Evolutionary conservation across 768 basidiomycete species (phyloP).

Genomic region (Guyanaporus albipodus): DNA sequence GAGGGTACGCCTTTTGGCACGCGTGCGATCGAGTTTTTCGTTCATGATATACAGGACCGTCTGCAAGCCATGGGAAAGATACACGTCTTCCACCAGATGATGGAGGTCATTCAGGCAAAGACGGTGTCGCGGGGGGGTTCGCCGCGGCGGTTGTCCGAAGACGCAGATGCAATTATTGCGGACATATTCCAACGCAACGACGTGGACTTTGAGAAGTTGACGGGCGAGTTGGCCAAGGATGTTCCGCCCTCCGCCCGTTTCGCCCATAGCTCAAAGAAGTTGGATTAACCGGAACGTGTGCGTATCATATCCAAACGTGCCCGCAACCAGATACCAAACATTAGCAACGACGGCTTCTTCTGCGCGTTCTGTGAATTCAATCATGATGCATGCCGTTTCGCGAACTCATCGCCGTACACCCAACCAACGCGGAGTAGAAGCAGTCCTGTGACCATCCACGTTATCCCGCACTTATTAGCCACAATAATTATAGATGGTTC

Average conservation of each 20-base stretch:
- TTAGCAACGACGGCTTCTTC: neutral
- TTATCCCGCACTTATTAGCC: constrained; percentile 5
- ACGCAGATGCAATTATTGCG: constrained; percentile 30
- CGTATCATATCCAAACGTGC: neutral
- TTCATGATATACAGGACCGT: constrained; percentile 19
- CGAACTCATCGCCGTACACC: too few species aligned
- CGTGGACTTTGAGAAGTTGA: constrained; percentile 30
- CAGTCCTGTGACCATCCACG: constrained; percentile 5
- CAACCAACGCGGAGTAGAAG: too few species aligned
- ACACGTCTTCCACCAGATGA: constrained; percentile 30
- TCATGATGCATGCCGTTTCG: too few species aligned
- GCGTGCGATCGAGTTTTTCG: neutral
- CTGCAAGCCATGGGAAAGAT: constrained; percentile 28
- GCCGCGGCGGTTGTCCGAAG: constrained; percentile 25
- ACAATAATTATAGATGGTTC: too few species aligned
- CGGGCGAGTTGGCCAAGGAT: constrained; percentile 19
- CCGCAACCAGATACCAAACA: neutral
- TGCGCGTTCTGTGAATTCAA: neutral
- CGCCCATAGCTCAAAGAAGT: constrained; percentile 25
- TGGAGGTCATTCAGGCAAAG: constrained; percentile 32
- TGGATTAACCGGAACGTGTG: constrained; percentile 17
- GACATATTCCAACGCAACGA: constrained; percentile 32
- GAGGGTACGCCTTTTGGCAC: constrained; percentile 15
- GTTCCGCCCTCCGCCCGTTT: constrained; percentile 21
- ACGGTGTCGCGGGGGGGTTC: constrained; percentile 24